phyloP scores from a whole-genome alignment of 495 filamentous ascomycete genomes.

The Penicillium cosmopolitanum region DNA sequence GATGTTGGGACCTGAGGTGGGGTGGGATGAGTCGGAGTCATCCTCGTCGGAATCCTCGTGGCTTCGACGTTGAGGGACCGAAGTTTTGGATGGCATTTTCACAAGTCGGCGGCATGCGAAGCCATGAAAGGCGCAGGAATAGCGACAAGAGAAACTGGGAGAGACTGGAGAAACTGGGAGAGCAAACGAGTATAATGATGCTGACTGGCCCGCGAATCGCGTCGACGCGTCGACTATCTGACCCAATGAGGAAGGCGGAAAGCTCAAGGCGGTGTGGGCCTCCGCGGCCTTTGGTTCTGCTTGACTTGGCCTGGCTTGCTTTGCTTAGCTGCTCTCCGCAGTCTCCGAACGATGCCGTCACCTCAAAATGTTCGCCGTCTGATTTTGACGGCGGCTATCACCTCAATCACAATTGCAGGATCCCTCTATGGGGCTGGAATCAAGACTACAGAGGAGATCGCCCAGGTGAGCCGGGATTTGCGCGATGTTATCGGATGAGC shows the following conservation, averaged over 20 bases:
- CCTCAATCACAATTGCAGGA: constrained; percentile 54
- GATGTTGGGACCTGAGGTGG: constrained; percentile 29
- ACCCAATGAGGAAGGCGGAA: background rate
- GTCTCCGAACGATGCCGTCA: constrained; percentile 25
- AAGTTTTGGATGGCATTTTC: constrained; percentile 35
- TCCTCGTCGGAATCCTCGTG: constrained; percentile 36
- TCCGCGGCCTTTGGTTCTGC: background rate
- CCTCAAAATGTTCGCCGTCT: constrained; percentile 38
- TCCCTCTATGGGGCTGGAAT: constrained; percentile 58
- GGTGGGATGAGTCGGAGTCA: constrained; percentile 3
- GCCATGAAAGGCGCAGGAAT: too few relatives aligned
- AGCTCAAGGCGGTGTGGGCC: constrained; percentile 30
- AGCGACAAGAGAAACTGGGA: too few relatives aligned
- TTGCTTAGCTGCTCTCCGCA: constrained; percentile 1
- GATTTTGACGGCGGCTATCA: constrained; percentile 51
- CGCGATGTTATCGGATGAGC: background rate
- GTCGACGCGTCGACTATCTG: constrained; percentile 1
- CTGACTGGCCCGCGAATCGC: background rate
- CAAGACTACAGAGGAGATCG: constrained; percentile 51
- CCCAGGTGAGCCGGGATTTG: constrained; percentile 35
- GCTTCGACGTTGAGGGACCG: constrained; percentile 36
- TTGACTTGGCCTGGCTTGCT: constrained; percentile 3
- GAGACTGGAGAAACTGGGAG: too few relatives aligned
- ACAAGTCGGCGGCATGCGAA: background rate
- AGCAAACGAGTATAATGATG: too few relatives aligned